Conservation (phyloP, 768 basidiomycete species). For the Phanerochaete carnosa region DNA sequence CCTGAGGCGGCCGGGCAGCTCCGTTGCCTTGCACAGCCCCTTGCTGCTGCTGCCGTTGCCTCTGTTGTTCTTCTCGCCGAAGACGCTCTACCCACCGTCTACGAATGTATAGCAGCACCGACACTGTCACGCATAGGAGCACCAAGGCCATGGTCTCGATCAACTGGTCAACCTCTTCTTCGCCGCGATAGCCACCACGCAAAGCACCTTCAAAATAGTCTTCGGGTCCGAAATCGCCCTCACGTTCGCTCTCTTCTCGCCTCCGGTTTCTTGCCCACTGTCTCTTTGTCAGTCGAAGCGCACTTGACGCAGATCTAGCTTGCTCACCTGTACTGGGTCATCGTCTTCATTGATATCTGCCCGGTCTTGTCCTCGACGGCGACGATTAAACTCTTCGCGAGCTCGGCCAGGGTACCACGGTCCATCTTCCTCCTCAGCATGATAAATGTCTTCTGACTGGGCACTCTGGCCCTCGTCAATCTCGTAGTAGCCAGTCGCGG, state of each 20-base stretch:
- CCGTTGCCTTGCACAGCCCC: constrained; percentile 6
- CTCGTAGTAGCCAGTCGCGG: constrained; percentile 6
- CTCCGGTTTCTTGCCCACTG: constrained; percentile 80
- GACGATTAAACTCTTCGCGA: constrained; percentile 69
- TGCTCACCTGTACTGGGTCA: constrained; percentile 65
- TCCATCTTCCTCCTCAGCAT: constrained; percentile 48
- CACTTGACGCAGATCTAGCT: background rate
- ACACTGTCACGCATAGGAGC: constrained; percentile 67
- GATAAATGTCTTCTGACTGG: constrained; percentile 21
- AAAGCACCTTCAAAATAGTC: constrained; percentile 75
- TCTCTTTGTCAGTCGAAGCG: constrained; percentile 1
- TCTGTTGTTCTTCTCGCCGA: constrained; percentile 54
- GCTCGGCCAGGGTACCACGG: constrained; percentile 85
- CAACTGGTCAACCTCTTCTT: constrained; percentile 68
- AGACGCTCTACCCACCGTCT: constrained; percentile 74
- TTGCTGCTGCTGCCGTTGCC: constrained; percentile 40
- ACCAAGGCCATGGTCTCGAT: constrained; percentile 79
- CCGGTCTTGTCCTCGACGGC: constrained; percentile 40
- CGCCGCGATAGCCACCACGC: constrained; percentile 55
- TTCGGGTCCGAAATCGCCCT: constrained; percentile 75
- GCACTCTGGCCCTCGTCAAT: constrained; percentile 16
- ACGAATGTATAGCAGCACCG: constrained; percentile 73
- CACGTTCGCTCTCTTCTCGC: constrained; percentile 67
- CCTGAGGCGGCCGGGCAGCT: constrained; percentile 8
- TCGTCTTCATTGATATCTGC: constrained; percentile 44